Evolutionary conservation across 2,329 filamentous ascomycete genomes (phyloP).

Genomic region (Pestalotiopsis sp.): DNA sequence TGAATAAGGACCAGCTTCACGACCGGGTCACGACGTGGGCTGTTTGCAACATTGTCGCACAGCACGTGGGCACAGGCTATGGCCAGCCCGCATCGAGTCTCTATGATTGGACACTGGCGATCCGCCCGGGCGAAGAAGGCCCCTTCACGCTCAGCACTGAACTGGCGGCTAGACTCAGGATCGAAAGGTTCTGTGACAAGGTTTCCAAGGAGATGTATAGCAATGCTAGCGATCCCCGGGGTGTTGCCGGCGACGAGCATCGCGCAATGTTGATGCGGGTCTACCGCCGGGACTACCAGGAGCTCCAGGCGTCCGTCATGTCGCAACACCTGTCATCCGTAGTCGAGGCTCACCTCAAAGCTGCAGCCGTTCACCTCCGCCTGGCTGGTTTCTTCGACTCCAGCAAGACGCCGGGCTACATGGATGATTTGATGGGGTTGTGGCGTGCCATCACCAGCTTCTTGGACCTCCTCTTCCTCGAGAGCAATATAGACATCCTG

Average conservation of each 20-base stretch:
- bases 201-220: constrained; percentile 80
- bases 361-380: constrained; percentile 74
- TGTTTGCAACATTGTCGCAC: constrained; percentile 82
- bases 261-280: constrained; percentile 68
- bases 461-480: constrained; percentile 65
- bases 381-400: constrained; percentile 82
- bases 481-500: constrained; percentile 60
- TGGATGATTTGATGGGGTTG: constrained; percentile 74
- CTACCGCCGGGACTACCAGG: constrained; percentile 66
- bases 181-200: constrained; percentile 77
- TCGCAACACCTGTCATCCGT: constrained; percentile 61
- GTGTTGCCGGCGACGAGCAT: constrained; percentile 69
- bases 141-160: constrained; percentile 63
- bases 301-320: constrained; percentile 63
- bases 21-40: constrained; percentile 83
- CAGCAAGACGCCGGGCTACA: constrained; percentile 70
- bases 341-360: constrained; percentile 69
- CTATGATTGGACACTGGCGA: constrained; percentile 74
- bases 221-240: constrained; percentile 72
- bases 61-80: constrained; percentile 81
- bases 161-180: constrained; percentile 68
- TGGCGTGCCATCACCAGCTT: constrained; percentile 74
- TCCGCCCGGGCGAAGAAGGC: constrained; percentile 61
- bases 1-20: constrained; percentile 78
- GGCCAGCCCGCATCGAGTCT: constrained; percentile 79